Evolutionary conservation across 1,284 basidiomycete species (phyloP), one percentile per base, ranked within the genome.

Genomic region (Heterobasidion parviporum): DNA sequence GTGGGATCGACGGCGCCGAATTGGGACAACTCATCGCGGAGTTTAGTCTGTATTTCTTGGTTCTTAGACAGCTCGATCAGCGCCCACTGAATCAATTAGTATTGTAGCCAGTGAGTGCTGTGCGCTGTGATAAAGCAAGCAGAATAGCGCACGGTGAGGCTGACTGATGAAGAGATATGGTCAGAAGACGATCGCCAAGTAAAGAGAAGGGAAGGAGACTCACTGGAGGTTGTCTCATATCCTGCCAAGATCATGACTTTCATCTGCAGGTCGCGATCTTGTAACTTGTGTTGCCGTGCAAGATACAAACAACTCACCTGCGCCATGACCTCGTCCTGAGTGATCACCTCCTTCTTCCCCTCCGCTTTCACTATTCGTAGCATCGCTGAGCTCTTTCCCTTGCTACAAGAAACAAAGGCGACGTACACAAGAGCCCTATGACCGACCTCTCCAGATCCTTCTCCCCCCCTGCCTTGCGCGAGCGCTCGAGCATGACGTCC

Each of bases 191-290:
- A 9, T 9, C 5, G 32, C 18, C 34, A 16, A 1, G 1, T 57
- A 34, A 33, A 14, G 8, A 16, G 15, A 16, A 10, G 33, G n/a
- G n/a, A 41, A 8, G 3, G 49, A 26, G 12, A 63, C 71, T 55
- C 48, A 75, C 74, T 69, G 4, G 74, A 71, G 2, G 72, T 74
- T 1, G 74, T 76, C 55, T 75, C 74, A 51, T 74, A 74, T 8
- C 75, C 74, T 2, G 71, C 74, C 35, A 74, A 20, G 26, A 75
- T 63, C 15, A 75, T 59, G 0, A 69, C 60, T 51, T 70, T 74
- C 70, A 75, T 70, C 68, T 70, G 43, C 6, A 15, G 10, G 18
- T 8, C 15, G 34, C 20, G 20, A 54, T 48, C 10, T 78, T 75
- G 48, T 74, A 7, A 32, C 8, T 26, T 26, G 26, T 3, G 3